Conservation (phyloP, 164 flowering plant species). For the Vitis riparia region DNA sequence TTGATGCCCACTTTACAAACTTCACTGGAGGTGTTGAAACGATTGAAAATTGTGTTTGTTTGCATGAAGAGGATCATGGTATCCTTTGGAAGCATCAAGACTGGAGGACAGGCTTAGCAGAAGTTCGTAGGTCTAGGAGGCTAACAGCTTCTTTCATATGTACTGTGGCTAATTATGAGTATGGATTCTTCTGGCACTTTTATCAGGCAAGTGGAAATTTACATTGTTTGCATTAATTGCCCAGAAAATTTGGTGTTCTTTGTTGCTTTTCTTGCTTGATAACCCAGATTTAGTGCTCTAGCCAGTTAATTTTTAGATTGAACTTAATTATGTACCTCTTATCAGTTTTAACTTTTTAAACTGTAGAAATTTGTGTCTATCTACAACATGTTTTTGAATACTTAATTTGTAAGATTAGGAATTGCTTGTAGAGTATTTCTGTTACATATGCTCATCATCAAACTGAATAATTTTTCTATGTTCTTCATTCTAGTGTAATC, state of each 20-base stretch:
- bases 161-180: slow-evolving; percentile 90
- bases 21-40: slow-evolving; percentile 95
- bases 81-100: slow-evolving; percentile 95
- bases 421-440: no score
- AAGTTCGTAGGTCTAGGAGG: slow-evolving; percentile 81
- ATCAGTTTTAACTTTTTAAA: no score
- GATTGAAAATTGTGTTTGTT: slow-evolving; percentile 90
- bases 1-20: slow-evolving; percentile 90
- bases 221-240: background rate
- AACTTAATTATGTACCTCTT: no score
- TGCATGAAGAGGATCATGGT: slow-evolving; percentile 94
- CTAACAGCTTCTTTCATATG: slow-evolving; percentile 78
- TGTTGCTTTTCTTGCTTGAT: background rate
- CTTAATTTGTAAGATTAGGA: no score
- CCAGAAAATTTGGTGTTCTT: background rate
- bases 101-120: slow-evolving; percentile 88
- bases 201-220: slow-evolving; percentile 61
- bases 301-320: no score
- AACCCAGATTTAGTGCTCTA: background rate
- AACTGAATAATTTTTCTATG: no score
- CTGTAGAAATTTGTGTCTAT: no score
- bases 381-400: no score
- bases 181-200: slow-evolving; percentile 93
- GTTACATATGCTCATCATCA: no score
- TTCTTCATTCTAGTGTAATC: no score